Evolutionary conservation across 345 rosid genomes (phyloP), one percentile per base, ranked within the genome.

Genomic region (Reutealis trisperma): DNA sequence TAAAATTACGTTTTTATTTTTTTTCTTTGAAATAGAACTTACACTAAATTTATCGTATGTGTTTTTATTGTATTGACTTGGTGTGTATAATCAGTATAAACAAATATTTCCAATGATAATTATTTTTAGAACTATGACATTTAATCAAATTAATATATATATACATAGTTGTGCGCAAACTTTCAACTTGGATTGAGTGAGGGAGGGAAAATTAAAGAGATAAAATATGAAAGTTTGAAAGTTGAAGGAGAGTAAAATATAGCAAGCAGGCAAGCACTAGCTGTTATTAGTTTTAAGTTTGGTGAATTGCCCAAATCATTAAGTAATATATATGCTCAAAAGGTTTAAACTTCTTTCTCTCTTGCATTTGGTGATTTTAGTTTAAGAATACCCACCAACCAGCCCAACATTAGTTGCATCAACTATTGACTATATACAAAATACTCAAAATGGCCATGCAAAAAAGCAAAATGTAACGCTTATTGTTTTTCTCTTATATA

Each of bases 401-500:
- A 63, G 67, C 86, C 85, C 81, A 83, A 70, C 64, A 76, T 83
- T 89, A 83, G 95, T 89, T 91, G 90, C 85, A 88, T 86, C 96
- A 67, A 68, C 88, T 84, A 52, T 91, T 87, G 93, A 89, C 92
- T 81, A 61, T 72, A 64, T 72, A 64, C 75, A 32, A 24, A 79
- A 72, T 65, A 81, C 86, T 74, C 80, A 73, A 84, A 69, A 1
- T 47, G 1, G 24, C 72, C 63, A 65, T 75, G 77, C 74, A 75
- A 1, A 59, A 44, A 52, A 22, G n/a, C 34, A 22, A 10, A 19
- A 6, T 19, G 65, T 45, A 12, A 9, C 58, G 18, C 72, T 67
- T 25, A 24, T 5, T 44, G 24, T 65, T 63, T 67, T 70, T 11
- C 77, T 54, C 68, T 75, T 87, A 87, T 83, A 85, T 83, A 77